Percentiles rank a stretch among this genome's conserved stretches.
These are phyloP conservation scores for Pythium aphanidermatum DNA, from an alignment of 352 stramenopile species.

Conservation along the genomic window DNA sequence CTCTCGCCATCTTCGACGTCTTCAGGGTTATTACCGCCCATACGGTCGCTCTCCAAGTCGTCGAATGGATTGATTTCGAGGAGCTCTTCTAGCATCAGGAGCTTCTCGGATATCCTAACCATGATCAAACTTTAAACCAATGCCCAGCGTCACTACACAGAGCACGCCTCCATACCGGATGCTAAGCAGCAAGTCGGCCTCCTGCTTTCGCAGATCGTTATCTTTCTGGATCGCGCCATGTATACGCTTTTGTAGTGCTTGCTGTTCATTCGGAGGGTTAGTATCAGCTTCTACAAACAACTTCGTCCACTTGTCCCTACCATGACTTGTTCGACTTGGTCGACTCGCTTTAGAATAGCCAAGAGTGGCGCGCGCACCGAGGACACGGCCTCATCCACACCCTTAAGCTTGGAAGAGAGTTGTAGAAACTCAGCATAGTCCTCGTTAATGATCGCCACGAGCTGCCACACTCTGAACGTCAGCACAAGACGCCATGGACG, in stretches of 20 bases:
- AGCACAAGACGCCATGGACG: background rate
- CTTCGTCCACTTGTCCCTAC: conserved; percentile 22
- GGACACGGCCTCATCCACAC: conserved; percentile 78
- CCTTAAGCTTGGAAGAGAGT: conserved; percentile 83
- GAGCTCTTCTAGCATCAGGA: conserved; percentile 69
- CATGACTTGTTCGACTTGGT: conserved; percentile 57
- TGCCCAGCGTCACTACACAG: too few species aligned
- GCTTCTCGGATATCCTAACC: conserved; percentile 72
- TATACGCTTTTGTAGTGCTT: conserved; percentile 41
- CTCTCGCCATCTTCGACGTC: conserved; percentile 25
- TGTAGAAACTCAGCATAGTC: conserved; percentile 88
- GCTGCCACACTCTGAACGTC: conserved; percentile 16
- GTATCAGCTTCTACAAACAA: too few species aligned
- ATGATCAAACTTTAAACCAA: background rate
- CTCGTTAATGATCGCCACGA: conserved; percentile 87
- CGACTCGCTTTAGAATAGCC: conserved; percentile 72
- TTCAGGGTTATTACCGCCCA: background rate
- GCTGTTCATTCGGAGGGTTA: too few species aligned
- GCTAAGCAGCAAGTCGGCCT: conserved; percentile 50
- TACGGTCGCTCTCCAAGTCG: conserved; percentile 22
- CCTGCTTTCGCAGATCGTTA: conserved; percentile 35
- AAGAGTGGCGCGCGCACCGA: conserved; percentile 67
- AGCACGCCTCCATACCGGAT: conserved; percentile 25
- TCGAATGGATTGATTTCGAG: conserved; percentile 50
- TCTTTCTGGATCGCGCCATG: conserved; percentile 39